These are phyloP conservation scores for Mycosphaerella sp. DNA, from an alignment of 2,329 filamentous ascomycete species.

Conservation along the genomic window DNA sequence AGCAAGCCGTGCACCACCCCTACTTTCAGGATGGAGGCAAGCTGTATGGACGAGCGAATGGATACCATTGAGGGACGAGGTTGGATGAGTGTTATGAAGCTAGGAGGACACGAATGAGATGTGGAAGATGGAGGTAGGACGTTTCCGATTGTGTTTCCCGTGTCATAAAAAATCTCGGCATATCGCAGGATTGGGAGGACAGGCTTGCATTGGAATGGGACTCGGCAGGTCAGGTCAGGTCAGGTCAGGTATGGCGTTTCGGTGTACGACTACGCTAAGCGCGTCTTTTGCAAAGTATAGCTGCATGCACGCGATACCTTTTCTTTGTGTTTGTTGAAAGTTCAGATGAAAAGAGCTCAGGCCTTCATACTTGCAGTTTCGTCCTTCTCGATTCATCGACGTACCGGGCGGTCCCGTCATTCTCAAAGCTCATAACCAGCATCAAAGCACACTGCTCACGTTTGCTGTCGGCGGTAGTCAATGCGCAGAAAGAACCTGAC, in stretches of 20 bases:
- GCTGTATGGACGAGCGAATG: slow-evolving; percentile 1
- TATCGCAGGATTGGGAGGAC: not conserved
- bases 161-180: not conserved
- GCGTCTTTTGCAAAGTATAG: not conserved
- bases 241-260: not conserved
- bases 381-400: not conserved
- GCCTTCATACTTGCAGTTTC: not conserved
- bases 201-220: not conserved
- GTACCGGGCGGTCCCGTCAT: not conserved
- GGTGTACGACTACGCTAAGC: not conserved
- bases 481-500: slow-evolving; percentile 46
- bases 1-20: slow-evolving; percentile 75
- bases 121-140: not conserved
- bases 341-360: not conserved
- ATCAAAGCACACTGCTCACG: slow-evolving; percentile 4
- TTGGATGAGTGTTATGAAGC: not conserved
- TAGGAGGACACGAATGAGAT: not conserved
- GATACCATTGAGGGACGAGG: not conserved
- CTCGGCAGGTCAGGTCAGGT: not conserved
- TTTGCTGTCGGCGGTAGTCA: slow-evolving; percentile 10
- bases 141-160: not conserved
- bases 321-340: not conserved
- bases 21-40: slow-evolving; percentile 54
- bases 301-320: not conserved
- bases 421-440: slow-evolving; percentile 4